Evolutionary conservation across 495 filamentous ascomycete species (phyloP).

Genomic region (Entonaema liquescens): DNA sequence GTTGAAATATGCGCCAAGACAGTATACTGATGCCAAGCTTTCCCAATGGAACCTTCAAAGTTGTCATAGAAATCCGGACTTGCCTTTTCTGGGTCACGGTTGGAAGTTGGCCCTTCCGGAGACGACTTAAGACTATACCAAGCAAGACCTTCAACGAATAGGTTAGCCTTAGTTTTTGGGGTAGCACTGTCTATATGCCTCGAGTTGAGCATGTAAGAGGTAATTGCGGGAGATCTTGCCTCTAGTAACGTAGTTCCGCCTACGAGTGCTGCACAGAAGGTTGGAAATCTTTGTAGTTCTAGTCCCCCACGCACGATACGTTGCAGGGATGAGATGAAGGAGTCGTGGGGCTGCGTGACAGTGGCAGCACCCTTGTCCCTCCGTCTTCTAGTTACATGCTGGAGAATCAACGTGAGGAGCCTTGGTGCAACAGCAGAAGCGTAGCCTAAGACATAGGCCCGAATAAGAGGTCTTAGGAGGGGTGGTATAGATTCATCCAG

Average conservation of each 20-base stretch:
- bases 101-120: slow-evolving; percentile 25
- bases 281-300: slow-evolving; percentile 72
- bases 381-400: slow-evolving; percentile 52
- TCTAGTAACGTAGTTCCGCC: slow-evolving; percentile 81
- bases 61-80: slow-evolving; percentile 25
- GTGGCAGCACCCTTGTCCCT: slow-evolving; percentile 56
- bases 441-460: slow-evolving; percentile 80
- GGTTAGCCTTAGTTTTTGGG: slow-evolving; percentile 21
- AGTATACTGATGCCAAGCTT: slow-evolving; percentile 37
- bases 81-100: slow-evolving; percentile 38
- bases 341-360: slow-evolving; percentile 43
- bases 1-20: slow-evolving; percentile 19
- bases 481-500: slow-evolving; percentile 53
- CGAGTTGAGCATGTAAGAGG: background rate
- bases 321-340: slow-evolving; percentile 52
- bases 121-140: slow-evolving; percentile 22
- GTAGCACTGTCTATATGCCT: background rate
- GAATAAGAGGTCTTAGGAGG: slow-evolving; percentile 66
- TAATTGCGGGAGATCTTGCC: slow-evolving; percentile 48
- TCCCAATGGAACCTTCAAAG: slow-evolving; percentile 28
- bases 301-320: slow-evolving; percentile 57
- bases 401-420: slow-evolving; percentile 65
- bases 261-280: slow-evolving; percentile 80
- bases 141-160: slow-evolving; percentile 35
- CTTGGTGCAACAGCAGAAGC: slow-evolving; percentile 73